Percentiles rank a stretch among this genome's conserved stretches.
phyloP scores from a whole-genome alignment of 129 eudicot genomes.

The Pittosporum tobira region DNA sequence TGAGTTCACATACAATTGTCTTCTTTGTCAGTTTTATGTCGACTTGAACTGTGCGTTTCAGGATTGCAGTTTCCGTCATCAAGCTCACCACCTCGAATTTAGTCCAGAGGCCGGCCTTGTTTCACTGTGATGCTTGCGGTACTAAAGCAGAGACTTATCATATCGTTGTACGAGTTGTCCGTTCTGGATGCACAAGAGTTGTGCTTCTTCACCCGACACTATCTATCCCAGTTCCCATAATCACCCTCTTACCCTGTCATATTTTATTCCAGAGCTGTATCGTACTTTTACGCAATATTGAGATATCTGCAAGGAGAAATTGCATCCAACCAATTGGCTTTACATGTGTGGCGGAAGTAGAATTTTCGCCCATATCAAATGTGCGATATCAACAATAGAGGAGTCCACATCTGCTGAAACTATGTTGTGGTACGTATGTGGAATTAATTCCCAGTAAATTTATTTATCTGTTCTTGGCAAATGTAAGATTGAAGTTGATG shows the following conservation, averaged over 20 bases:
- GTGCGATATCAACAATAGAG: not conserved
- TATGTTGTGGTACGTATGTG: not conserved
- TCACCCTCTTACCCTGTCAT: constrained; percentile 13
- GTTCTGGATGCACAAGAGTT: not conserved
- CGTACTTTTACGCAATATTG: too few species aligned
- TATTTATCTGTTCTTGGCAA: not conserved
- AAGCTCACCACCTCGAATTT: not conserved
- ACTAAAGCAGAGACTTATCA: constrained; percentile 1
- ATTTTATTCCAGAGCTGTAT: not conserved
- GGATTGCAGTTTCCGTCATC: too few species aligned
- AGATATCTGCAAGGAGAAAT: not conserved
- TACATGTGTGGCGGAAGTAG: constrained; percentile 13
- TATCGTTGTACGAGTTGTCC: constrained; percentile 13
- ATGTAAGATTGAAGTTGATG: not conserved
- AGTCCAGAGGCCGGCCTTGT: not conserved
- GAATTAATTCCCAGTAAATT: too few species aligned
- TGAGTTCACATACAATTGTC: not conserved
- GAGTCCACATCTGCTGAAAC: not conserved
- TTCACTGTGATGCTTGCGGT: constrained; percentile 16
- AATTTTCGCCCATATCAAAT: too few species aligned
- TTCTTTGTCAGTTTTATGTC: not conserved
- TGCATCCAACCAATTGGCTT: constrained; percentile 10
- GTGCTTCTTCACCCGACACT: not conserved
- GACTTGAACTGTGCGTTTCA: not conserved
- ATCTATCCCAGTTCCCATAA: constrained; percentile 4